Base-by-base conservation (phyloP, 805 yeast genomes). In the Kurtzmaniella fragi region DNA sequence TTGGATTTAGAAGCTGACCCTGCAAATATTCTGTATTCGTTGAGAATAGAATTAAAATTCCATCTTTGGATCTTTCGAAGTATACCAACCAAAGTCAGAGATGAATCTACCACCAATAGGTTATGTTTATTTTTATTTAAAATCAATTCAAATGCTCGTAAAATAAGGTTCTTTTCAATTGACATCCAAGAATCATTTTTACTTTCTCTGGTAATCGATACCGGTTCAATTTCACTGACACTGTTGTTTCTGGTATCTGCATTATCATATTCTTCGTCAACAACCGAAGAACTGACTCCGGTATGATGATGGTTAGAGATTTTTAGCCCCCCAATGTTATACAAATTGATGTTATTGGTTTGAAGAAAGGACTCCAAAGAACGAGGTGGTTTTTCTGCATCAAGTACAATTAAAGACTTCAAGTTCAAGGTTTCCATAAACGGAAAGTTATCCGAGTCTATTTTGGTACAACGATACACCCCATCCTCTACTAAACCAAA, bases 401-500 rank as follows among this genome's bases (percentile, higher is more conserved):
- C 95, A 32, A 91, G 62, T 47, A 85, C 74, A 2, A 93, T 62
- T 15, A 91, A 73, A 4, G 89, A 75, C 45, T 75, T 76, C 38
- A 91, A 67, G 20, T 73, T 68, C 23, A 91, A 67, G 0, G 96
- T 85, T 41, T 78, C 83, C 17, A 91, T 56, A 53, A 90, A 91
- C 20, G 93, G 83, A 42, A 82, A 71, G 56, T 85, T 82, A 41
- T 85, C 78, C 1, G 86, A 77, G 42, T 84, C 91, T 9, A 91
- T 61, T 49, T 80, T 79, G 4, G 93, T 75, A 52, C 96, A 86
- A 39, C 97, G 72, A 62, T 85, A 64, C 1, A 91, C 66, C 0
- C 95, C 95, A 17, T 82, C 81, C 61, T 93, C 97, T 3, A 90
- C 96, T 25, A 88, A 70, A 0, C 96, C 95, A 64, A 85, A 93